A percentile compares a stretch with the other conserved stretches of the same genome.
phyloP scores from a whole-genome alignment of 208 protist genomes.

The Trypanosoma rangeli region DNA sequence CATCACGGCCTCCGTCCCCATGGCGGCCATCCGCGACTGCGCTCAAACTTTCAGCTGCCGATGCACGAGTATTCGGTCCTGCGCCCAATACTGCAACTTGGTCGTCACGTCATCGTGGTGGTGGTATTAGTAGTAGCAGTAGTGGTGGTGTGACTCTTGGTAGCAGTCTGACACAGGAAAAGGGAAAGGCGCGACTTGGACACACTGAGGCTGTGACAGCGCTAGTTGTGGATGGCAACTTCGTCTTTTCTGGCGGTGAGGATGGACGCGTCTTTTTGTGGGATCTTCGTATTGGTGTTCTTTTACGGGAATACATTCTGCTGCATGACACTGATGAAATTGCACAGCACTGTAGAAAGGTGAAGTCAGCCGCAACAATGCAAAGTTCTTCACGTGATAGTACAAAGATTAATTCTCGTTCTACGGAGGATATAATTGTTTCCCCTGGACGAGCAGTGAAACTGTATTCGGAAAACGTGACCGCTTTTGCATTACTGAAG shows the following conservation, averaged over 20 bases:
- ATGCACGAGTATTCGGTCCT: background rate
- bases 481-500: conserved; percentile 19
- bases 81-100: background rate
- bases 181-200: conserved; percentile 2
- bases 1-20: conserved; percentile 26
- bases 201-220: conserved; percentile 29
- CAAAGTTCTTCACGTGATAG: background rate
- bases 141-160: background rate
- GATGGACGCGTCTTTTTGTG: conserved; percentile 41
- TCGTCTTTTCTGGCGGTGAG: conserved; percentile 40
- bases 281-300: conserved; percentile 27
- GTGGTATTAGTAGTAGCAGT: background rate
- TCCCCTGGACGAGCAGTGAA: background rate
- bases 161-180: background rate
- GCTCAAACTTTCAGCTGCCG: background rate
- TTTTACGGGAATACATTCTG: conserved; percentile 26
- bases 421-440: background rate
- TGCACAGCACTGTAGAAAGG: background rate
- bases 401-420: conserved; percentile 4
- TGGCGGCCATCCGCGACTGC: conserved; percentile 6
- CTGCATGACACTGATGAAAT: conserved; percentile 13
- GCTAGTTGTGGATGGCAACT: conserved; percentile 32
- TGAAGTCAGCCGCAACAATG: too few relatives aligned
- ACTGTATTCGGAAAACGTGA: conserved; percentile 11
- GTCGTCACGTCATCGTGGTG: background rate